phyloP scores from a whole-genome alignment of 805 yeast genomes.

The Cyberlindnera euphorbiiphila region DNA sequence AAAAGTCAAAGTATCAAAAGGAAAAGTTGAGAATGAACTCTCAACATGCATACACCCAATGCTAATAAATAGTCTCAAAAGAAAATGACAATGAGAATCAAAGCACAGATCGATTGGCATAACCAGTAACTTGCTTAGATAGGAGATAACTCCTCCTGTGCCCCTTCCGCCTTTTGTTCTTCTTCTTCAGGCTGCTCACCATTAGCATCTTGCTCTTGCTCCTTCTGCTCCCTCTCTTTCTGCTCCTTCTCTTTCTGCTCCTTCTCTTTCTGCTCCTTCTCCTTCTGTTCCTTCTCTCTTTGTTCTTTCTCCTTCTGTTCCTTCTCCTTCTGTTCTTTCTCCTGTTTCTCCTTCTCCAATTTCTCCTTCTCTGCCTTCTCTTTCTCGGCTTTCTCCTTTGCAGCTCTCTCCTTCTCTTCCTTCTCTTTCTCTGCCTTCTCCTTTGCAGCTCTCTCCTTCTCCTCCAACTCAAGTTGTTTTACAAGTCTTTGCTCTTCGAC shows the following conservation, averaged over 20 bases:
- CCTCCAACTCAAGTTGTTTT: conserved; percentile 3
- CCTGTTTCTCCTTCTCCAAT: not conserved
- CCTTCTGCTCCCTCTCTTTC: conserved; percentile 18
- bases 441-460: conserved; percentile 5
- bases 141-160: too few relatives aligned
- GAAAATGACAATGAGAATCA: too few relatives aligned
- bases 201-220: conserved; percentile 18
- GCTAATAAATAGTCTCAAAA: too few relatives aligned
- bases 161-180: not conserved
- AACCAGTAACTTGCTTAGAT: too few relatives aligned
- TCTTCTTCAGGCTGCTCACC: not conserved
- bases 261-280: not conserved
- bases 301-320: conserved; percentile 1
- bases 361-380: not conserved
- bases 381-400: conserved; percentile 23
- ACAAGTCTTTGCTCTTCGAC: conserved; percentile 3
- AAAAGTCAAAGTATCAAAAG: too few relatives aligned
- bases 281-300: not conserved
- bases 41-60: too few relatives aligned
- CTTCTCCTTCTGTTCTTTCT: conserved; percentile 1
- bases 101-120: too few relatives aligned
- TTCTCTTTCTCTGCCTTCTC: conserved; percentile 3
- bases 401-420: conserved; percentile 1
- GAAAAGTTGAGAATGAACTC: too few relatives aligned
- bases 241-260: conserved; percentile 18